Evolutionary conservation across 2,329 filamentous ascomycete species (phyloP), one percentile per base, ranked within the genome.

Genomic region (Aspergillus floridensis): DNA sequence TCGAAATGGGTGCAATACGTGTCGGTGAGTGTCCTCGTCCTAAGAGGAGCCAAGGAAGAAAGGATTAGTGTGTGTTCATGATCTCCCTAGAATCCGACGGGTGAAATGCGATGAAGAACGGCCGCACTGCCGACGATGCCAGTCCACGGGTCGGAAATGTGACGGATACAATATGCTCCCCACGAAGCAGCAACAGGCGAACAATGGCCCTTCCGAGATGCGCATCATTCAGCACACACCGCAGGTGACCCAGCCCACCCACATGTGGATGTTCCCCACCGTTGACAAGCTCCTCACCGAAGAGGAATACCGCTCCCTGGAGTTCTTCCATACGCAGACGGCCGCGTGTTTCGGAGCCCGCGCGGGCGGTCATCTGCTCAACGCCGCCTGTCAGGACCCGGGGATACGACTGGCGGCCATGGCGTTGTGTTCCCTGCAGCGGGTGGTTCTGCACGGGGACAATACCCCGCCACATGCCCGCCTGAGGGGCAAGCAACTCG

Each of bases 101-200:
- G 79, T 85, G 58, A 85, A 85, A 69, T 86, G 83, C 68, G 83
- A 84, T 62, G 83, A 86, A 70, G 73, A 70, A 19, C 84, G 81
- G 58, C 83, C 83, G 1, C 73, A 70, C 44, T 86, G 84, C 63
- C 70, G 78, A 38, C 79, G 82, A 58, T 86, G 84, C 65, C 78
- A 77, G 35, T 82, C 80, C 58, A 85, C 83, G 3, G 82, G 84
- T 12, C 78, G 84, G 55, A 80, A 77, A 63, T 86, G 84, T 66
- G 82, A 85, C 67, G 84, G 83, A 54, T 86, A 86, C 55, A 63
- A 44, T 4, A 24, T 24, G 35, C 12, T 41, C 35, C 24, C 66
- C 10, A 53, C 59, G 24, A 38, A 62, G 38, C 31, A 48, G 24
- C 68, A 41, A 66, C 70, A 58, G 57, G 61, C 64, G 60, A 32